Evolutionary conservation across 305 asterid genomes (phyloP).

Genomic region (Fraxinus xanthoxyloides): DNA sequence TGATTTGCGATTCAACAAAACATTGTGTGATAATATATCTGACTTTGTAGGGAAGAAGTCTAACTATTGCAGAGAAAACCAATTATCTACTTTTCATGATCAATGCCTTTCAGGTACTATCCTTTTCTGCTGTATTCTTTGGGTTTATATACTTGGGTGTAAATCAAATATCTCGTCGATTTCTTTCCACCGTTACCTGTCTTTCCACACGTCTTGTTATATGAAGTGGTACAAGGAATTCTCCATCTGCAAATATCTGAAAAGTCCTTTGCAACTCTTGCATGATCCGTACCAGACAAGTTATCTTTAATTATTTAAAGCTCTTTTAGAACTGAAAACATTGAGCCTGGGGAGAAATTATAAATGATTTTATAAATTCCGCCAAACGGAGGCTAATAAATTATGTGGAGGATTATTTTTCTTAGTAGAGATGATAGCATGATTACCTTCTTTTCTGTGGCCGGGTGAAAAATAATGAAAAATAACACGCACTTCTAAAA

Average conservation of each 20-base stretch:
- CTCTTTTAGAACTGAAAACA: neutral
- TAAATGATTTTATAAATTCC: neutral
- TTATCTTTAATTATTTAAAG: neutral
- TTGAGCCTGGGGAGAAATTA: neutral
- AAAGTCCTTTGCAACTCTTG: neutral
- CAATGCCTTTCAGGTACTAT: slow-evolving; percentile 89
- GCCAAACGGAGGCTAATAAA: neutral
- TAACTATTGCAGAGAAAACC: slow-evolving; percentile 85
- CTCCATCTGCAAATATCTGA: slow-evolving; percentile 5
- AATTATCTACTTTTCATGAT: slow-evolving; percentile 95
- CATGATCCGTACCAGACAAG: neutral
- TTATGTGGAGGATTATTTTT: neutral
- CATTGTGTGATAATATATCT: slow-evolving; percentile 11
- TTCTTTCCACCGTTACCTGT: slow-evolving; percentile 15
- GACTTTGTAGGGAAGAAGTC: slow-evolving; percentile 66
- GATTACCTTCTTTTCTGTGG: neutral
- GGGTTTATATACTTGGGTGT: neutral
- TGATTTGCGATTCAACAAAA: slow-evolving; percentile 11
- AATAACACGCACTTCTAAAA: neutral
- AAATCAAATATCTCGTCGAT: neutral
- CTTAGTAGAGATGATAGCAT: neutral
- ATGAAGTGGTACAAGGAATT: slow-evolving; percentile 14
- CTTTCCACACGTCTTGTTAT: slow-evolving; percentile 1
- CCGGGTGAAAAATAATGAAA: neutral
- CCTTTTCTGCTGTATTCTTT: slow-evolving; percentile 15